Evolutionary conservation across 306 rosid species (phyloP), one percentile per base, ranked within the genome.

Genomic region (Arachis stenosperma): DNA sequence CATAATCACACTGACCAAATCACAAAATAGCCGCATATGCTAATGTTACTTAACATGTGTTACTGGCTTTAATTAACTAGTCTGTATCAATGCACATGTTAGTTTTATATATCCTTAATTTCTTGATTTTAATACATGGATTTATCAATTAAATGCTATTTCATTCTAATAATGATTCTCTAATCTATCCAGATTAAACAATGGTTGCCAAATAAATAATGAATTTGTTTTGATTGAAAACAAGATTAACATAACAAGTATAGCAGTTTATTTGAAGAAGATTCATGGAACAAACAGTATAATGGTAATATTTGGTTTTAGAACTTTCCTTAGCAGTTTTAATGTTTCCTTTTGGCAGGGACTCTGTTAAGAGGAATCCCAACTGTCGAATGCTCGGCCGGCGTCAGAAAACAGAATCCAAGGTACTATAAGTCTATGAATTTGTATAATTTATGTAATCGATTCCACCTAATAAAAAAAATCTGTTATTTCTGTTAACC

Each of bases 311-410:
- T 52, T 53, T 67, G 44, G 17, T 43, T 67, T 59, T 55, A 71
- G 73, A 6, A 36, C 69, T 71, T 70, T 71, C 56, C 63, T 79
- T 3, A 54, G 46, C 4, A 67, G 17, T 77, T 79, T 60, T 70
- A 67, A 46, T 80, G 76, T 7, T 74, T 76, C 66, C 33, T 22
- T 37, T 62, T 78, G 7, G 73, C 82, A 93, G 96, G 57, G 88
- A 79, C 73, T 89, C 98, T n/a, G 94, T 64, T 65, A 79, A 88
- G 86, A 93, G 83, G 80, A 82, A 70, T 74, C 97, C 93, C 17
- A 74, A 63, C 66, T 73, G 65, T 56, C 92, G 74, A 57, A 84
- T 93, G 96, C 85, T 93, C 44, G 98, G 98, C 37, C 78, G 82
- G 65, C 92, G 97, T 61, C 84, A 86, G 69, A 80, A 82, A 79